Evolutionary conservation across 805 yeast species (phyloP).

Genomic region (Starmerella tilneyi): DNA sequence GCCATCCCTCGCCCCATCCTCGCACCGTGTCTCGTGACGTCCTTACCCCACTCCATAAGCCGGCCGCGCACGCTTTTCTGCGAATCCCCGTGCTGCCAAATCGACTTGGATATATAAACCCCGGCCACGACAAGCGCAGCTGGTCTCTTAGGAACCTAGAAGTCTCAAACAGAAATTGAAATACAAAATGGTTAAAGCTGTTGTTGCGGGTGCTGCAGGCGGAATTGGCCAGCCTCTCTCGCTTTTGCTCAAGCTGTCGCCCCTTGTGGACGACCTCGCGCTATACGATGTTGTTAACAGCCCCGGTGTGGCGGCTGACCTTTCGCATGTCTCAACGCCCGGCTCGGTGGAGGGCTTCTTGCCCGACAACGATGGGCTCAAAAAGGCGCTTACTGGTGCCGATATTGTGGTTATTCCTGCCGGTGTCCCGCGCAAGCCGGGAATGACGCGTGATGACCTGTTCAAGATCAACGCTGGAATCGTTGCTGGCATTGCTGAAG

Average conservation of each 20-base stretch:
- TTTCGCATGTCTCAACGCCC: constrained; percentile 69
- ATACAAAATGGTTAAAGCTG: constrained; percentile 46
- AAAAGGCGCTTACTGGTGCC: constrained; percentile 61
- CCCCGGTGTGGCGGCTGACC: constrained; percentile 82
- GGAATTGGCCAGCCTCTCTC: constrained; percentile 93
- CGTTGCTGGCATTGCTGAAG: constrained; percentile 60
- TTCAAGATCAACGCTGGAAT: constrained; percentile 77
- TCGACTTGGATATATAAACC: not conserved
- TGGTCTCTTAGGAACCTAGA: too few relatives aligned
- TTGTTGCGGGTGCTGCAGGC: constrained; percentile 77
- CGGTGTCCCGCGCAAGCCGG: constrained; percentile 89
- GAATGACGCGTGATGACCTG: constrained; percentile 86
- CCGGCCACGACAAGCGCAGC: too few relatives aligned
- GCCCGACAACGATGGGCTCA: constrained; percentile 53
- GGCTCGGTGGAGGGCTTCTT: constrained; percentile 50
- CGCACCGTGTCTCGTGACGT: constrained; percentile 7
- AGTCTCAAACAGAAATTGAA: too few relatives aligned
- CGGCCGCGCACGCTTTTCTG: constrained; percentile 4
- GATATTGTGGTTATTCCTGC: constrained; percentile 87
- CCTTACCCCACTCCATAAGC: constrained; percentile 9
- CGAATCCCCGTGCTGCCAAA: constrained; percentile 9
- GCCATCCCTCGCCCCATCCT: not conserved
- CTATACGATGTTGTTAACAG: constrained; percentile 76
- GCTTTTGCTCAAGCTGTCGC: constrained; percentile 61
- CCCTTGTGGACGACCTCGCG: constrained; percentile 53